These are phyloP conservation scores for Evernia prunastri DNA, from an alignment of 495 filamentous ascomycete species.

Conservation along the genomic window DNA sequence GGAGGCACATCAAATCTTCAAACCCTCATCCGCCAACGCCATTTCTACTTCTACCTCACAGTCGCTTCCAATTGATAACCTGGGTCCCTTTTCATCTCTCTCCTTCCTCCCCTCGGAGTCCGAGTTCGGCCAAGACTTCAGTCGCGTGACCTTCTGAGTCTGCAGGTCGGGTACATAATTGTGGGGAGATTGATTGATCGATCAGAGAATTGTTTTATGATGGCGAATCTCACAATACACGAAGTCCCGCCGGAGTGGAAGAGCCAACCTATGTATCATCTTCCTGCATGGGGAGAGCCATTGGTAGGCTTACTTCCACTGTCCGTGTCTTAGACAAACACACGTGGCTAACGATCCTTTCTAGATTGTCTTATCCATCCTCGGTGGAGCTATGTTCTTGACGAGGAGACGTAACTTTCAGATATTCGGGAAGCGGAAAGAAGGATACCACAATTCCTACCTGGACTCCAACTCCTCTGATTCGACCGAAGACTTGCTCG, in stretches of 20 bases:
- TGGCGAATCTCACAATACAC: slow-evolving; percentile 27
- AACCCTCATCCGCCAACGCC: neutral
- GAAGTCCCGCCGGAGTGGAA: slow-evolving; percentile 29
- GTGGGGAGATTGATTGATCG: no score
- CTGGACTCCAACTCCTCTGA: slow-evolving; percentile 36
- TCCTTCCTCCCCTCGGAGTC: neutral
- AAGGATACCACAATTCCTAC: slow-evolving; percentile 32
- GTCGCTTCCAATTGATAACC: neutral
- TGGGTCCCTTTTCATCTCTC: neutral
- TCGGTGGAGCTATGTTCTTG: slow-evolving; percentile 50
- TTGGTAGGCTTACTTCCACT: slow-evolving; percentile 41
- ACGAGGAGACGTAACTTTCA: slow-evolving; percentile 47
- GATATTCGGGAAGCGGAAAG: slow-evolving; percentile 35
- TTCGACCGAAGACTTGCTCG: slow-evolving; percentile 38
- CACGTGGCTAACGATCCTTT: slow-evolving; percentile 11
- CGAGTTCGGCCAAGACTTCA: neutral
- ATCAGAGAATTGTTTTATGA: no score
- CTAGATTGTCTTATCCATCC: slow-evolving; percentile 54
- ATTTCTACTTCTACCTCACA: neutral
- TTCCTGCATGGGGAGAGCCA: slow-evolving; percentile 50
- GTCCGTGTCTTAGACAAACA: neutral
- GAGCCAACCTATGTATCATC: slow-evolving; percentile 30
- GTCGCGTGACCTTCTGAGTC: slow-evolving; percentile 12
- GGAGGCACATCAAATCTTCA: neutral
- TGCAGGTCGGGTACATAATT: no score